Evolutionary conservation across 1,284 basidiomycete species (phyloP).

Genomic region (Xerocomus minutiporus): DNA sequence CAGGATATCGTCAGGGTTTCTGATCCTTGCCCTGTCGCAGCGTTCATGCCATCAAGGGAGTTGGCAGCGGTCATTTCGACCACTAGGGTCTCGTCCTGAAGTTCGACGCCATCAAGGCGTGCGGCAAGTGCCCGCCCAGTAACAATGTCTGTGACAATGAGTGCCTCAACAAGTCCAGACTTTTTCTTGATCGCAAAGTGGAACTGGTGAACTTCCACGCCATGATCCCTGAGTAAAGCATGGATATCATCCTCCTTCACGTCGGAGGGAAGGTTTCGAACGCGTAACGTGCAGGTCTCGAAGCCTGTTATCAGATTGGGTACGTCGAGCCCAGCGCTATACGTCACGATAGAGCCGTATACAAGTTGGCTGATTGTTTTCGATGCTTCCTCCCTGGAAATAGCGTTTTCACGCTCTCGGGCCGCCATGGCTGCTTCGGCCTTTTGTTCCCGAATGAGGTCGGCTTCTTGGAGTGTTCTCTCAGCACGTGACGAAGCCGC

Average conservation of each 20-base stretch:
- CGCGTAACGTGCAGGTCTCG: constrained; percentile 42
- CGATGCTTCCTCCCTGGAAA: constrained; percentile 34
- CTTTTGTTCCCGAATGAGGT: constrained; percentile 1
- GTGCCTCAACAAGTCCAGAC: constrained; percentile 30
- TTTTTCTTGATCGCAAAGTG: constrained; percentile 31
- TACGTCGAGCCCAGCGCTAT: constrained; percentile 42
- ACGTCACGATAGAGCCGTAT: constrained; percentile 45
- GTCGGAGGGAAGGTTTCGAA: constrained; percentile 41
- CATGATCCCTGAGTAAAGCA: constrained; percentile 38
- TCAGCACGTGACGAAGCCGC: not conserved
- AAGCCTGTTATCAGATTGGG: constrained; percentile 42
- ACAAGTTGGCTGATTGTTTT: constrained; percentile 40
- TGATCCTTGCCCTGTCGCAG: constrained; percentile 24
- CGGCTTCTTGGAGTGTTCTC: not conserved
- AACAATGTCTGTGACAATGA: constrained; percentile 37
- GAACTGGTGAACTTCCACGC: constrained; percentile 32
- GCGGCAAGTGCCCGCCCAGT: constrained; percentile 35
- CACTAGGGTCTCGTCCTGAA: constrained; percentile 37
- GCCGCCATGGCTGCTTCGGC: constrained; percentile 7
- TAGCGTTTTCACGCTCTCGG: constrained; percentile 14
- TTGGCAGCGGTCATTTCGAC: constrained; percentile 39
- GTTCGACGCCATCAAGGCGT: constrained; percentile 42
- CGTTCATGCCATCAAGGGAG: constrained; percentile 38
- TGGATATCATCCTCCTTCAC: constrained; percentile 37
- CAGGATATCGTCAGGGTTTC: constrained; percentile 43